Evolutionary conservation across 139 green algal genomes (phyloP).

Genomic region (Coccomyxa sp.): DNA sequence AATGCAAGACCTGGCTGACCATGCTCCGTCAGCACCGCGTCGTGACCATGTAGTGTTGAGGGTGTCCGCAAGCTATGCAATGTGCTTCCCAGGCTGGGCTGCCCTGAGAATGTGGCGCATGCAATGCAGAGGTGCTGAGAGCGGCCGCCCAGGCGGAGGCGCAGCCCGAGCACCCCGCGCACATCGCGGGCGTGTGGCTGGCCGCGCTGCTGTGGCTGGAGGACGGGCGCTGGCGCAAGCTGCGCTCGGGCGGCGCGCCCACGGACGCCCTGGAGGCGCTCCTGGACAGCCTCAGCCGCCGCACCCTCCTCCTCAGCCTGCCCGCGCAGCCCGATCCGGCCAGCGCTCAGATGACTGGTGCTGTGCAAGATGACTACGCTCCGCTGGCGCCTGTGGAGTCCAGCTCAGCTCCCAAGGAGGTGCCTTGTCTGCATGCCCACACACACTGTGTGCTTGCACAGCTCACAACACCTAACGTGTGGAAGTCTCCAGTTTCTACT

Average conservation of each 20-base stretch:
- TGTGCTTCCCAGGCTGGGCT: no score
- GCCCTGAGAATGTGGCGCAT: no score
- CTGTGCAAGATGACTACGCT: background rate
- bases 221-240: conserved; percentile 41
- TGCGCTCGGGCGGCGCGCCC: conserved; percentile 12
- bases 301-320: background rate
- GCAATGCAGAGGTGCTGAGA: conserved; percentile 7
- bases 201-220: conserved; percentile 32
- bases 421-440: no score
- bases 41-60: no score
- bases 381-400: background rate
- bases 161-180: background rate
- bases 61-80: no score
- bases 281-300: background rate
- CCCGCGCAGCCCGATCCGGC: background rate
- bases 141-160: background rate
- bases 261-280: background rate
- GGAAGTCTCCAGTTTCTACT: no score
- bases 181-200: conserved; percentile 34
- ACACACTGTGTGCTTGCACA: no score
- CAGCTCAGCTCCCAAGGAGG: no score
- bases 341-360: background rate
- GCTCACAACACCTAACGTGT: no score
- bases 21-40: no score
- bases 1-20: no score